Conservation (phyloP, 805 yeast genomes). For the Wickerhamiella occidentalis region DNA sequence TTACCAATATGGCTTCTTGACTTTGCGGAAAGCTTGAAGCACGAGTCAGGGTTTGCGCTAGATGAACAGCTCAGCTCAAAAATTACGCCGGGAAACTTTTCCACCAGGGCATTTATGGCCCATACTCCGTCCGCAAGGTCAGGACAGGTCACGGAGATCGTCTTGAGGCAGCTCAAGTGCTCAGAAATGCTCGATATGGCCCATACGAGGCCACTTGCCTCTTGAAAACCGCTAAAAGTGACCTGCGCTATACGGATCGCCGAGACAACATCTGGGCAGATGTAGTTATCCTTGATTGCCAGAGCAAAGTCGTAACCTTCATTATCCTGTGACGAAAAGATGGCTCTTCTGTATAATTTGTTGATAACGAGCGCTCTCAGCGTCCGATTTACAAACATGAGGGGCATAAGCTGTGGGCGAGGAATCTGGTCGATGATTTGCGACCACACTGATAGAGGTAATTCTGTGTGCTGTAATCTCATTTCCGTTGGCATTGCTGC, state of each 20-base stretch:
- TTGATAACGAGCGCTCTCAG: conserved; percentile 3
- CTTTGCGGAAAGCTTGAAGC: background rate
- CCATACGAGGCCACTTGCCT: background rate
- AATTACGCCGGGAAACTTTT: too few relatives aligned
- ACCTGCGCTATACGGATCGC: background rate
- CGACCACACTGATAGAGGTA: background rate
- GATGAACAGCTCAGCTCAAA: background rate
- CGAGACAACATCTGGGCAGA: conserved; percentile 4
- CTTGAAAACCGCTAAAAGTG: background rate
- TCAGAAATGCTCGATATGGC: background rate
- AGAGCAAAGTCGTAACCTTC: background rate
- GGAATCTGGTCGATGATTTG: background rate
- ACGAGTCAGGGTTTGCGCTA: background rate
- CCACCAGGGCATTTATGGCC: background rate
- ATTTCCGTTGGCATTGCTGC: conserved; percentile 1
- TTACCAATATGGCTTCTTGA: background rate
- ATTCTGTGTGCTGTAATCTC: background rate
- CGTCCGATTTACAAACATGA: background rate
- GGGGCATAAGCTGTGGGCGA: background rate
- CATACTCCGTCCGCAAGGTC: conserved; percentile 2
- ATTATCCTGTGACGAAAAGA: background rate
- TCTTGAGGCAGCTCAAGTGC: background rate
- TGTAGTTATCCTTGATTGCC: background rate
- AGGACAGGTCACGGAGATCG: background rate
- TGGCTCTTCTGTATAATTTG: conserved; percentile 2